Base-by-base conservation (phyloP, 805 yeast species). In the Lipomyces orientalis region DNA sequence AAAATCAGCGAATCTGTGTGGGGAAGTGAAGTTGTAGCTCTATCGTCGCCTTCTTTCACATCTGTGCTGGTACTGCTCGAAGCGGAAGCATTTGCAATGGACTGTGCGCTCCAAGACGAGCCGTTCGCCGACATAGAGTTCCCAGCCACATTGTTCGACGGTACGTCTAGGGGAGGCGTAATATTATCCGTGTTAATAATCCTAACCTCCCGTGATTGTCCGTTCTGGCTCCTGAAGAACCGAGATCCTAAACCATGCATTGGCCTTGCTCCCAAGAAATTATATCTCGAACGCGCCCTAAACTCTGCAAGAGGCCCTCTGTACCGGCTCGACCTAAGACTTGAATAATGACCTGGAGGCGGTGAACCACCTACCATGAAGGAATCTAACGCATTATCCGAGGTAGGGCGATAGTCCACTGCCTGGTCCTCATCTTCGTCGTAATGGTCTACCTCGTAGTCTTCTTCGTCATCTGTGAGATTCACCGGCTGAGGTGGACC, bases 131-230 rank as follows among this genome's bases (percentile, higher is more conserved):
- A 14, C 49, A 19, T 43, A 43, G 49, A n/a, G 22, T 43, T 43
- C 8, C 16, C 49, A n/a, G 22, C 49, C 49, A n/a, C 49, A 19
- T 52, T 31, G 19, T 52, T 52, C 16, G 55, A 31, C 9, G 22
- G 5, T 52, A 14, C 33, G 33, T 49, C 51, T 7, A 29, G 54
- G 10, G 58, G 60, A 33, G 60, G 46, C 2, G 64, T 9, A 22
- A 65, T 56, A 46, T 66, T 62, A 12, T 66, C 71, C 10, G 67
- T 68, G 34, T 66, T 65, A 43, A 68, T 68, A 8, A 66, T 39
- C 37, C 71, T 60, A 12, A 56, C 56, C 5, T 61, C 62, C 25
- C 64, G 52, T 6, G 55, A 52, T 16, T 25, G 55, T 12, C 52
- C 39, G 37, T 46, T 33, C 55, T 12, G 55, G 16, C 34, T 31